Evolutionary conservation across 1,284 basidiomycete genomes (phyloP).

Genomic region (Boletus austroedulis): DNA sequence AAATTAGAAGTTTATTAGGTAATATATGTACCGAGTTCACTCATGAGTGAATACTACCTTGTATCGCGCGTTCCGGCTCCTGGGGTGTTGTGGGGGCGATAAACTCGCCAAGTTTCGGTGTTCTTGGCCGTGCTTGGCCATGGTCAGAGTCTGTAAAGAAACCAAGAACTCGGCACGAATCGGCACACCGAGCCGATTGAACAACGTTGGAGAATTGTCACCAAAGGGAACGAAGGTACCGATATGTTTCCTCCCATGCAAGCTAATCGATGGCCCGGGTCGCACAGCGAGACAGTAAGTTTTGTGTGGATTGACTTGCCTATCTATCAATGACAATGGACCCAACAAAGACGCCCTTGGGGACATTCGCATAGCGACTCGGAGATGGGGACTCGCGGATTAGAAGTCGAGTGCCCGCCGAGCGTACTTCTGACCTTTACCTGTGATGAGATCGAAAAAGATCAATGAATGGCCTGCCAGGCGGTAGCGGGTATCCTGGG

Average conservation of each 20-base stretch:
- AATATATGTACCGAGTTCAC: too few relatives aligned
- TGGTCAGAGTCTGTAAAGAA: too few relatives aligned
- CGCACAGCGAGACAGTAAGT: neutral
- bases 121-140: neutral
- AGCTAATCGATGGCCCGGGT: neutral
- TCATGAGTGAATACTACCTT: slow-evolving; percentile 4
- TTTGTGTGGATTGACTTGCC: neutral
- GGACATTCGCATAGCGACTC: neutral
- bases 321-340: neutral
- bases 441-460: too few relatives aligned
- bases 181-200: too few relatives aligned
- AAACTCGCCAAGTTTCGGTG: neutral
- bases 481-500: too few relatives aligned
- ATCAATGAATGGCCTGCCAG: too few relatives aligned
- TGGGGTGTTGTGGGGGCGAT: neutral
- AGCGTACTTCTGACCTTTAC: neutral
- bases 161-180: too few relatives aligned
- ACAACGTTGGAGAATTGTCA: neutral
- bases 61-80: neutral
- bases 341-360: neutral
- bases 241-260: neutral
- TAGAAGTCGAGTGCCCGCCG: neutral
- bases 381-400: neutral
- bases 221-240: neutral
- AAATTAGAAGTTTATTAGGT: too few relatives aligned